These are phyloP conservation scores for Spergularia marina DNA, from an alignment of 148 eudicot genomes.

Conservation along the genomic window DNA sequence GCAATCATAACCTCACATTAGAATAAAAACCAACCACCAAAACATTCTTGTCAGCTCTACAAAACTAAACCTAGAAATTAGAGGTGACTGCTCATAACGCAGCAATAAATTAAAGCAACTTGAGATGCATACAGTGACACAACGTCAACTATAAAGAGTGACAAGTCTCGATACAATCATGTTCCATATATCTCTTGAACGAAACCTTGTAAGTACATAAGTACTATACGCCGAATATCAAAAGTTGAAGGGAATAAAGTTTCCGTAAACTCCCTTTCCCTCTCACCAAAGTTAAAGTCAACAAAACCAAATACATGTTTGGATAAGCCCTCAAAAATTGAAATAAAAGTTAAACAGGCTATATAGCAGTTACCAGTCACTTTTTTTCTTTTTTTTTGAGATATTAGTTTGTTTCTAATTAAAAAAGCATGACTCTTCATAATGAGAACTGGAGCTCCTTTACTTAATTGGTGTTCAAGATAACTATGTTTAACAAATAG, in stretches of 20 bases:
- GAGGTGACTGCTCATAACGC: neutral
- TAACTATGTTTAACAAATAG: neutral
- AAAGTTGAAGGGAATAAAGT: too few species aligned
- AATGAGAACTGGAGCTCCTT: neutral
- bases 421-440: neutral
- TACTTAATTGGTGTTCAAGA: neutral
- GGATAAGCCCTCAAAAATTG: too few species aligned
- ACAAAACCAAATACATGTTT: too few species aligned
- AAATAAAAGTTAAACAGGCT: too few species aligned
- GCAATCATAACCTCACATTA: neutral
- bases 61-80: neutral
- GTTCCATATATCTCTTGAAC: too few species aligned
- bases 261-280: too few species aligned
- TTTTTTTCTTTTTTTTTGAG: too few species aligned
- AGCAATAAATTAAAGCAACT: neutral
- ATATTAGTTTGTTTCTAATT: neutral
- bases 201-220: too few species aligned
- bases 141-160: neutral
- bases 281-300: too few species aligned
- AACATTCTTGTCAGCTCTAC: neutral
- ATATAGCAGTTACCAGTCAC: too few species aligned
- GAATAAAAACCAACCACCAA: neutral
- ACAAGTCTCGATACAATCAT: too few species aligned
- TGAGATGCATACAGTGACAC: neutral
- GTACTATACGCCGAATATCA: too few species aligned